Evolutionary conservation across 2,329 filamentous ascomycete species (phyloP), one percentile per base, ranked within the genome.

Genomic region (Teratosphaeria destructans): DNA sequence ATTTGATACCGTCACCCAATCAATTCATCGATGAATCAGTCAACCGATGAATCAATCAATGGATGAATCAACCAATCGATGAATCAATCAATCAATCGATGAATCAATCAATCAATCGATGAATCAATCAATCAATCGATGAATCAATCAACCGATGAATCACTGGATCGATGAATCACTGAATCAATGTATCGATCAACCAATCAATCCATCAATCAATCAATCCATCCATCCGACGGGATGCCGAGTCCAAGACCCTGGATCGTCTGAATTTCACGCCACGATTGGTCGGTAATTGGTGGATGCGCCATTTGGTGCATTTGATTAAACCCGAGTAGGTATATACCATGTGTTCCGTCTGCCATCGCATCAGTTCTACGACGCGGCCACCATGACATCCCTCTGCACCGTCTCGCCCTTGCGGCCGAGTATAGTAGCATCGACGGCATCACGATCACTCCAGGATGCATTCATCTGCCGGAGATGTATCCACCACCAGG

Each of bases 401-500:
- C 59, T 62, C 3, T 37, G 61, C 37, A 58, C 52, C 26, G 57
- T 65, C 47, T 63, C 67, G 54, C 63, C 67, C 34, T 54, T 68
- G 12, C 63, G 67, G 23, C 56, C 63, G 26, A 59, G 65, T 4
- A 59, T 68, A 6, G 63, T 68, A 6, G 63, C 63, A 6, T 58
- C 60, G 23, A 66, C 63, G 53, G 60, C 62, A 49, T 47, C 34
- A 19, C 34, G 27, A n/a, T 34, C 14, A 64, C 27, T 61, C 59
- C 10, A 66, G 55, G 63, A 67, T 23, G 61, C 65, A 10, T 71
- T 72, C 58, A 62, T 69, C 54, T 71, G 71, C 62, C 63, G 63
- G 34, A 65, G 70, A 58, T 73, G 71, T 63, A 59, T 72, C 2
- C 70, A 71, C 47, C 64, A 71, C 26, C 66, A 68, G 52, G 59